A percentile compares a stretch with the other conserved stretches of the same genome.
Evolutionary conservation across 805 yeast genomes (phyloP).

Genomic region (Ogataea parapolymorpha): DNA sequence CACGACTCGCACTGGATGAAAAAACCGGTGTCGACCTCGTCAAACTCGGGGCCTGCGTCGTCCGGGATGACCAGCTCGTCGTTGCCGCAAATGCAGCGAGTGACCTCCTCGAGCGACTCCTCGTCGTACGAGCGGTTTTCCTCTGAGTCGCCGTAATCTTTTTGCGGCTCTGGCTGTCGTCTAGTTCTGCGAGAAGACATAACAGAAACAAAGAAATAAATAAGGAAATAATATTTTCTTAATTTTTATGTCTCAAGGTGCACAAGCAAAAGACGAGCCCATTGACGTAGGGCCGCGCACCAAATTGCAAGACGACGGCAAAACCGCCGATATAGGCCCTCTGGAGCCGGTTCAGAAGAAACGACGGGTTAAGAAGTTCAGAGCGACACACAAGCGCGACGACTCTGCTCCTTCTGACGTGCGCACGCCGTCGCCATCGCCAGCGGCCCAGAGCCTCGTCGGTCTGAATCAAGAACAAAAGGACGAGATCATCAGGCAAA

Average conservation of each 20-base stretch:
- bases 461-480: slow-evolving; percentile 37
- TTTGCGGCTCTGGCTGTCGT: slow-evolving; percentile 23
- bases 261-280: slow-evolving; percentile 11
- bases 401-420: not conserved
- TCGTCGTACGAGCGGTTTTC: slow-evolving; percentile 22
- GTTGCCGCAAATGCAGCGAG: slow-evolving; percentile 55
- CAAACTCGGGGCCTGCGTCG: slow-evolving; percentile 32
- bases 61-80: slow-evolving; percentile 39
- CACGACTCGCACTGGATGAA: slow-evolving; percentile 87
- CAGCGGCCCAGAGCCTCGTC: slow-evolving; percentile 24
- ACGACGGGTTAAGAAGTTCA: slow-evolving; percentile 20
- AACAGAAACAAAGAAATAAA: slow-evolving; percentile 3
- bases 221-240: not conserved
- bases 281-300: slow-evolving; percentile 17
- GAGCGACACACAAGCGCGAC: slow-evolving; percentile 1
- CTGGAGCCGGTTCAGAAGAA: slow-evolving; percentile 17
- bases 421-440: slow-evolving; percentile 1
- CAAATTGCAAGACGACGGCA: not conserved
- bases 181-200: slow-evolving; percentile 33
- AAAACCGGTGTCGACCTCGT: slow-evolving; percentile 51
- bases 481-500: slow-evolving; percentile 71
- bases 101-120: slow-evolving; percentile 40
- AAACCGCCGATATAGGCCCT: not conserved
- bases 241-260: slow-evolving; percentile 1
- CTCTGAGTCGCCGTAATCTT: slow-evolving; percentile 20